These are phyloP conservation scores for Lentinus tigrinus DNA, from an alignment of 768 basidiomycete genomes.

Conservation along the genomic window DNA sequence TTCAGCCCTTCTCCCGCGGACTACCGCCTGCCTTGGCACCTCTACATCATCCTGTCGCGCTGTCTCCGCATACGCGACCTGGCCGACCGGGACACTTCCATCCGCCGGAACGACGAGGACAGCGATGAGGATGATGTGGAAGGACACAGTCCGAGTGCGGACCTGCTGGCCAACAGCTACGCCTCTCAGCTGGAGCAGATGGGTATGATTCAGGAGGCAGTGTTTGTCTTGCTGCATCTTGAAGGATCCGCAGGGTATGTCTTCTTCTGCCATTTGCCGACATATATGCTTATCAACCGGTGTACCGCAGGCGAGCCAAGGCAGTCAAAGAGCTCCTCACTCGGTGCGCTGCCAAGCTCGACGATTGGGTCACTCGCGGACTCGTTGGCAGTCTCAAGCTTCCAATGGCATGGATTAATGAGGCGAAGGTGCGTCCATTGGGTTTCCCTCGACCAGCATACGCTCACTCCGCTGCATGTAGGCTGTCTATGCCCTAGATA, in stretches of 20 bases:
- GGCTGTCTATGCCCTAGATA: conserved; percentile 66
- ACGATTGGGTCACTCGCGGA: conserved; percentile 73
- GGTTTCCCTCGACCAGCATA: not conserved
- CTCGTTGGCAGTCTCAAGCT: conserved; percentile 76
- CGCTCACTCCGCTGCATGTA: conserved; percentile 26
- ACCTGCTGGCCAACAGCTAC: conserved; percentile 79
- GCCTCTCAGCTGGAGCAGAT: conserved; percentile 82
- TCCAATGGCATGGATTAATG: conserved; percentile 85
- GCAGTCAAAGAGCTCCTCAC: conserved; percentile 80
- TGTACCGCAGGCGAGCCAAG: conserved; percentile 62
- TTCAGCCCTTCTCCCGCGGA: conserved; percentile 77
- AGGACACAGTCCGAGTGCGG: conserved; percentile 83
- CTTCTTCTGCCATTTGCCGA: not conserved
- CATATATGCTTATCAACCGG: not conserved
- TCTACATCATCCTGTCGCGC: conserved; percentile 84
- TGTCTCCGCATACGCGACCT: conserved; percentile 85
- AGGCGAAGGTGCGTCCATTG: conserved; percentile 64
- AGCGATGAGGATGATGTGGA: conserved; percentile 46
- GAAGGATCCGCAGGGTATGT: conserved; percentile 77
- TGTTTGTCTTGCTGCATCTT: conserved; percentile 87
- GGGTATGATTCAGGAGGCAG: conserved; percentile 81
- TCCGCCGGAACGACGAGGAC: conserved; percentile 39
- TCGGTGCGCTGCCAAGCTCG: conserved; percentile 61
- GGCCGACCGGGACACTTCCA: conserved; percentile 59
- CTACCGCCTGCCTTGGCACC: conserved; percentile 86